Base-by-base conservation (phyloP, 306 rosid species). In the Crotalaria pallida region DNA sequence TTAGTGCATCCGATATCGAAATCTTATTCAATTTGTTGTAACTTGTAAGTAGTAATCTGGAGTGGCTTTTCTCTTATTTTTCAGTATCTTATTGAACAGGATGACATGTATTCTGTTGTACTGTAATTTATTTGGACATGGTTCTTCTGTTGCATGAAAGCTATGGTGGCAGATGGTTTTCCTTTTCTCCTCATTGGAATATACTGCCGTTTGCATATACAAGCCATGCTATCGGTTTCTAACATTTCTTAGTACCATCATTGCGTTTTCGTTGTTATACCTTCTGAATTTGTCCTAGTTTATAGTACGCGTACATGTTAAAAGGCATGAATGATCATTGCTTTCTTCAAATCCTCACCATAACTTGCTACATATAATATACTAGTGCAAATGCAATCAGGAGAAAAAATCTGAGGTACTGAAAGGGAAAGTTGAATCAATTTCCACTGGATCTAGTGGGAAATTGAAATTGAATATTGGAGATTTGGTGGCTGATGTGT, bases 381-480 rank as follows among this genome's bases (percentile, higher is more conserved):
- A 44, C 41, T 34, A 34, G 11, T 34, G 41, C 10, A 26, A 26
- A 13, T 6, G 34, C 73, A 43, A 53, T 74, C 26, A 85, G 51
- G 67, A 72, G 81, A 77, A 83, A 79, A 87, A 60, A 7, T 72
- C 89, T 0, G 67, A 75, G 63, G 75, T 2, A 71, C 83, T 80
- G 65, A 88, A 89, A 34, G 80, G 83, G 80, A 86, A 86, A 75
- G 76, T 73, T 50, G 81, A 75, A 47, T 82, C 86, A 41, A 84
- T 47, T 52, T 82, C 85, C 31, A 40, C 77, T 0, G 69, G 78
- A 40, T 85, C 88, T 52, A 84, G 79, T 10, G 89, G 47, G 85
- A 92, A 89, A 66, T 84, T 85, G 67, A 88, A 65, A 49, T 86
- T 90, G 17, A 81, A 83, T 29, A 84, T 86, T 17, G 95, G 88